Evolutionary conservation across 352 stramenopile species (phyloP), one percentile per base, ranked within the genome.

Genomic region (Thraustochytrium striatum): DNA sequence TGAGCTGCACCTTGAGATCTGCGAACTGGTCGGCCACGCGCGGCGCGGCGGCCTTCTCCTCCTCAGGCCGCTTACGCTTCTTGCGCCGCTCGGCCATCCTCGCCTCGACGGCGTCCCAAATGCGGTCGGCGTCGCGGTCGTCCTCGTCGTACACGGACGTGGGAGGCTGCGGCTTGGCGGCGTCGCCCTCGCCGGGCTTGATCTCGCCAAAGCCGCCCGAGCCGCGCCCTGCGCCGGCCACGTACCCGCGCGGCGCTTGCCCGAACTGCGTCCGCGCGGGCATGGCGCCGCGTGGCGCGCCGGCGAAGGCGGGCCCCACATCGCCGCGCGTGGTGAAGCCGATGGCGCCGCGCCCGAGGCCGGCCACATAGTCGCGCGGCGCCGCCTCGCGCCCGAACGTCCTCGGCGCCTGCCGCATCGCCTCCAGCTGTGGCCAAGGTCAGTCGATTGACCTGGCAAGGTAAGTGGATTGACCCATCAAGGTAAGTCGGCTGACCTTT

Each of bases 21-120:
- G 88, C 89, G 58, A 95, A 95, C 81, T 95, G 89, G 81, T 95
- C 90, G 57, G 86, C 90, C 81, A 95, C 91, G 52, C 52, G 44
- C 47, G 91, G 87, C 39, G 87, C 84, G 9, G 87, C 86, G 39
- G 86, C 84, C 55, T 89, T 89, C 85, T 93, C 92, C 44, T 91
- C 85, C 57, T 93, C 89, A 52, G 92, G 87, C 38, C 92, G 82
- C 82, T 88, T 84, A 30, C 82, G 81, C 2, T 91, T 70, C 58
- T 94, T 89, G 44, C 88, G 85, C 1, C 89, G 85, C 1, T 90
- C 87, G 72, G 93, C 93, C 36, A 90, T 85, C 28, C 87, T 81
- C 50, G 85, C 84, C 81, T 95, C 90, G 87, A 95, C 89, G 57
- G 93, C 89, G 32, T 94, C 89, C 28, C 87, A 62, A 52, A 91